phyloP scores from a whole-genome alignment of 176 grass and related monocot genomes.

The Panicum miliaceum region DNA sequence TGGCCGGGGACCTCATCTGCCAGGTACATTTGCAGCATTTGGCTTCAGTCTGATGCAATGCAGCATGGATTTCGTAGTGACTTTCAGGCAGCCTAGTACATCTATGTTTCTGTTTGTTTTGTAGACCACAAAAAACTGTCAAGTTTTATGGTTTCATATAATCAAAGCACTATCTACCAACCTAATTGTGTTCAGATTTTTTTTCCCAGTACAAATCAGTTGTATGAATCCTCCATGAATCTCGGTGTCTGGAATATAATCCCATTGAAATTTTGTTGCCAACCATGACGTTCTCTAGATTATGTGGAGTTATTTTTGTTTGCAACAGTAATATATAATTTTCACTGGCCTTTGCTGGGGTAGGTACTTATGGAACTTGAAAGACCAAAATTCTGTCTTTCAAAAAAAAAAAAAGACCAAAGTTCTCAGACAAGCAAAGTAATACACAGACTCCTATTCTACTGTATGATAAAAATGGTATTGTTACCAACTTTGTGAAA shows the following conservation, averaged over 20 bases:
- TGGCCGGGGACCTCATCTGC: slow-evolving; percentile 10
- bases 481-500: background rate
- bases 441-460: background rate
- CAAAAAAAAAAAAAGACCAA: no score
- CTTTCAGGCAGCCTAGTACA: background rate
- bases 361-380: background rate
- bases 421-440: background rate
- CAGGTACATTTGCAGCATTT: background rate
- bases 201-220: background rate
- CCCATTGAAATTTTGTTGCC: background rate
- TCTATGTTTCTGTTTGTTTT: background rate
- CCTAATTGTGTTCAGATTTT: background rate
- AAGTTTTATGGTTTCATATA: background rate
- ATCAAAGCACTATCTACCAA: background rate
- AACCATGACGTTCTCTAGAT: background rate
- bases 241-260: background rate
- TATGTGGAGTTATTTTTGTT: background rate
- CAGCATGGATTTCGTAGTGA: background rate
- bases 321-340: background rate
- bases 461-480: background rate
- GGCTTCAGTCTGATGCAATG: background rate
- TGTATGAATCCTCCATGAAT: no score
- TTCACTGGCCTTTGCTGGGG: background rate
- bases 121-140: background rate
- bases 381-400: background rate